These are phyloP conservation scores for apple (Malus domestica) DNA, from an alignment of 306 rosid species.

Conservation along the genomic window DNA sequence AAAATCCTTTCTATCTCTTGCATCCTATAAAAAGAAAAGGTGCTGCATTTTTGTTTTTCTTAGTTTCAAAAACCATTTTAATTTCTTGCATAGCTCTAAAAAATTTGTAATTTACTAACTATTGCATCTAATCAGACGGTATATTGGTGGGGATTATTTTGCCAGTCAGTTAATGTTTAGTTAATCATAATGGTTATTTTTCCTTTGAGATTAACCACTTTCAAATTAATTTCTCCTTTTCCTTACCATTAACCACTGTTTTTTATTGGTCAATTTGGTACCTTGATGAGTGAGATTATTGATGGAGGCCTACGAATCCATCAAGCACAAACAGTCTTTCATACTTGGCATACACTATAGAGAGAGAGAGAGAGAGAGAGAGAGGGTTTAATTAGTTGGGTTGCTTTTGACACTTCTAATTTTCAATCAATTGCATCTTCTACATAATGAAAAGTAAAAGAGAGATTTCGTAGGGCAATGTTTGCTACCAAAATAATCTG, in stretches of 20 bases:
- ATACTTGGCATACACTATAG: constrained; percentile 27
- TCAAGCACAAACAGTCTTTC: constrained; percentile 4
- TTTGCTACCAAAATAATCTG: constrained; percentile 20
- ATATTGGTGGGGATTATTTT: not conserved
- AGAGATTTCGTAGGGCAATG: constrained; percentile 33
- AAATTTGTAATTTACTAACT: not conserved
- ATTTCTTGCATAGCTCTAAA: not conserved
- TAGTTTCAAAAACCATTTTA: not conserved
- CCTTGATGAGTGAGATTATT: constrained; percentile 3
- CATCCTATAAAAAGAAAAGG: no score
- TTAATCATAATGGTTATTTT: constrained; percentile 9
- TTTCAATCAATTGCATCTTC: constrained; percentile 20
- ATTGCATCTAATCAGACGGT: not conserved
- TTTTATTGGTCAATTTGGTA: constrained; percentile 4
- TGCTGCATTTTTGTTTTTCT: not conserved
- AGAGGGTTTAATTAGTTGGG: not conserved
- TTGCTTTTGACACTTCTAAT: not conserved
- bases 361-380: not conserved
- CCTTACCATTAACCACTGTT: not conserved
- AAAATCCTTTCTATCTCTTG: no score
- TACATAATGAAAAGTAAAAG: constrained; percentile 24
- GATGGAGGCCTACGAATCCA: constrained; percentile 20
- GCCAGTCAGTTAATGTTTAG: not conserved
- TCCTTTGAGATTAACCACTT: not conserved
- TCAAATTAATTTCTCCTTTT: no score